Conservation (phyloP, 257 asterid genomes). For the Nicotiana noctiflora region DNA sequence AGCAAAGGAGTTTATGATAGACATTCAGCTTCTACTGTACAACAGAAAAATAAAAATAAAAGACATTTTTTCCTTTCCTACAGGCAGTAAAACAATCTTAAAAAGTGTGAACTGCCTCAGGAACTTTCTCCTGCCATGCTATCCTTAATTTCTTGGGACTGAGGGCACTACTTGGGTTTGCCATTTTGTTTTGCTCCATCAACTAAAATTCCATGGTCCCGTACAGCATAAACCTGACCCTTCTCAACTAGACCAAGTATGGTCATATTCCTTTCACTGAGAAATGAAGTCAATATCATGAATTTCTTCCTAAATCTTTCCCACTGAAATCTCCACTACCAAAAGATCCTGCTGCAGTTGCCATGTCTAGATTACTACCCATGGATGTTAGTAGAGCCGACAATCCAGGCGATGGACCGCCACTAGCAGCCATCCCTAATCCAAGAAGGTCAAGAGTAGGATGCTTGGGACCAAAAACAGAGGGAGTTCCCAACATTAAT, state of each 20-base stretch:
- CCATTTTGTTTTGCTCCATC: background rate
- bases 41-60: background rate
- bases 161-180: background rate
- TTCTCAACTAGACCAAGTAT: background rate
- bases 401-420: constrained; percentile 47
- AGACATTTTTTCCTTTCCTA: background rate
- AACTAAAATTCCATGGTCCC: background rate
- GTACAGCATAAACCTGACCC: background rate
- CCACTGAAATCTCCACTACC: constrained; percentile 41
- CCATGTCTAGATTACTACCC: constrained; percentile 44
- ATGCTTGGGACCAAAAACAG: constrained; percentile 70
- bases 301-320: constrained; percentile 41
- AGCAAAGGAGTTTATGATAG: background rate
- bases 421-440: constrained; percentile 74
- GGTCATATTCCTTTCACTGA: background rate
- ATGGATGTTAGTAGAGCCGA: constrained; percentile 70
- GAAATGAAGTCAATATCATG: constrained; percentile 11
- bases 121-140: background rate
- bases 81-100: background rate
- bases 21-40: background rate
- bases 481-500: constrained; percentile 75
- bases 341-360: constrained; percentile 33
- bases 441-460: constrained; percentile 87
- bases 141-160: background rate
- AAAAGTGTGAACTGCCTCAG: constrained; percentile 3